phyloP scores from a whole-genome alignment of 345 rosid genomes.

The Microthlaspi erraticum region DNA sequence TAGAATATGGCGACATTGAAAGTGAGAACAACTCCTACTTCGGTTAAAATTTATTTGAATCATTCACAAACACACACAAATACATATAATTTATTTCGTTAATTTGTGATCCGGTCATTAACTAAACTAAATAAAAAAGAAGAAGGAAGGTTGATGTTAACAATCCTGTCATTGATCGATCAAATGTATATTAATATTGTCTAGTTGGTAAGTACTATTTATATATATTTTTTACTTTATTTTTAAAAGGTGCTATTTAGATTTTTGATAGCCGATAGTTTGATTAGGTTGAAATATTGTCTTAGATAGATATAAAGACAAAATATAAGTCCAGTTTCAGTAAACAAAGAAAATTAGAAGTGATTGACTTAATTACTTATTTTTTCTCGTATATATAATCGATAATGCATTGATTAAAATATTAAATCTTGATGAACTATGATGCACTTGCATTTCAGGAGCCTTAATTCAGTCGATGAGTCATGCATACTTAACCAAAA shows the following conservation, averaged over 20 bases:
- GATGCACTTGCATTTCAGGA: conserved; percentile 3
- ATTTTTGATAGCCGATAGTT: not conserved
- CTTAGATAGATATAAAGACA: not conserved
- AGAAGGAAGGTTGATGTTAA: conserved; percentile 42
- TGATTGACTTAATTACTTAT: not conserved
- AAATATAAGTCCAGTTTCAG: not conserved
- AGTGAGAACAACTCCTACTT: conserved; percentile 76
- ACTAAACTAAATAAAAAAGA: conserved; percentile 27
- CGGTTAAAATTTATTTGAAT: conserved; percentile 49
- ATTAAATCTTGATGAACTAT: conserved; percentile 6
- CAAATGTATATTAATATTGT: conserved; percentile 15
- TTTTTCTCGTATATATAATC: not conserved
- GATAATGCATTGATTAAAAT: not conserved
- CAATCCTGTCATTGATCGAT: conserved; percentile 17
- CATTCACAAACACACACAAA: conserved; percentile 29
- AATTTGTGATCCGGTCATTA: conserved; percentile 40
- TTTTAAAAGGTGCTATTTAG: not conserved
- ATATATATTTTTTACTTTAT: too few relatives aligned
- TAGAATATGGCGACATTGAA: conserved; percentile 65
- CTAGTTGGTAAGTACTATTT: not conserved
- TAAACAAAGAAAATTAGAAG: not conserved
- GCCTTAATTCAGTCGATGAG: not conserved
- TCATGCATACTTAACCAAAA: not conserved
- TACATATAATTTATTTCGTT: conserved; percentile 47
- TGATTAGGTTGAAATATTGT: not conserved